Conservation (phyloP, 352 stramenopile genomes). For the Phytophthora tubulina region DNA sequence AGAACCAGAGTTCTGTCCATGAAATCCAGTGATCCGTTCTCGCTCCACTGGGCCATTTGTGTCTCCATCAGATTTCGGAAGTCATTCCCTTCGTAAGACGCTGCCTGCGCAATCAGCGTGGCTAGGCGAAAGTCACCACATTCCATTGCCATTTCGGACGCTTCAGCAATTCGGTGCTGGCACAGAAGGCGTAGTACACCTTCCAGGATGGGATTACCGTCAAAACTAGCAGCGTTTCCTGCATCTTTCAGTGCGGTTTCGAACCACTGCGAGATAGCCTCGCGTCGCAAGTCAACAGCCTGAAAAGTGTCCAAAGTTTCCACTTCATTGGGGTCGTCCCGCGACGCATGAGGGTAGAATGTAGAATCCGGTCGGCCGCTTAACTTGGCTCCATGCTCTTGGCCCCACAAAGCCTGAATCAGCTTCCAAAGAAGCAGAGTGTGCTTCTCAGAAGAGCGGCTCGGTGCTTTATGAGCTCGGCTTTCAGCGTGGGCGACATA, state of each 20-base stretch:
- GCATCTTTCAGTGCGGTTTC: constrained; percentile 53
- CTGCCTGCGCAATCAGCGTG: constrained; percentile 71
- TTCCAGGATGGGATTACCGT: constrained; percentile 34
- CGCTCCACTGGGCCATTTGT: constrained; percentile 70
- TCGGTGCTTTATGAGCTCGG: constrained; percentile 20
- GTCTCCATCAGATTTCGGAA: constrained; percentile 60
- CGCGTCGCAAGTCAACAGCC: constrained; percentile 72
- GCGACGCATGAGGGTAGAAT: constrained; percentile 60
- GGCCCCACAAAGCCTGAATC: constrained; percentile 78
- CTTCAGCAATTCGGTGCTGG: constrained; percentile 68
- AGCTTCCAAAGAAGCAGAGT: constrained; percentile 72
- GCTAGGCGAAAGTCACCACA: constrained; percentile 71
- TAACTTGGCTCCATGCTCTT: constrained; percentile 64
- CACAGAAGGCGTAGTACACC: constrained; percentile 55
- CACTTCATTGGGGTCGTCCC: constrained; percentile 67
- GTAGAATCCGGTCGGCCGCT: constrained; percentile 32
- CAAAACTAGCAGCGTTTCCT: constrained; percentile 12
- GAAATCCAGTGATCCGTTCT: constrained; percentile 56
- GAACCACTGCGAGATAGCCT: constrained; percentile 84
- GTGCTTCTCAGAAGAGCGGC: constrained; percentile 28
- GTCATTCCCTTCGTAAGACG: constrained; percentile 59
- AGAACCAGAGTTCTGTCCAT: constrained; percentile 71
- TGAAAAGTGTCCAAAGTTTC: constrained; percentile 77
- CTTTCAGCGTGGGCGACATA: constrained; percentile 65
- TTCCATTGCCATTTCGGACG: constrained; percentile 66